Conservation (phyloP, 805 yeast species). For the Teunomyces cretensis region DNA sequence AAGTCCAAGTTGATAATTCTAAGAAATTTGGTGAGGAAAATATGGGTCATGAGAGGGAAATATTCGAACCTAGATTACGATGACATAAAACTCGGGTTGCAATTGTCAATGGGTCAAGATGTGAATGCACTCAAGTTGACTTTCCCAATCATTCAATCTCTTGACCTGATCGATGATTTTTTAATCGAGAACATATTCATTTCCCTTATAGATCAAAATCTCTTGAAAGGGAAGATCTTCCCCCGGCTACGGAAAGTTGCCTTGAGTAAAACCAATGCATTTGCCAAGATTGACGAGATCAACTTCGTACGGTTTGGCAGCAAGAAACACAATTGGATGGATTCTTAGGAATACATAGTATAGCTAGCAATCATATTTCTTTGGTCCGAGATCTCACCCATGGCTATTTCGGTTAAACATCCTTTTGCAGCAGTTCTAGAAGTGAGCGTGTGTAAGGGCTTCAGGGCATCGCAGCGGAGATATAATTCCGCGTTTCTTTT, state of each 20-base stretch:
- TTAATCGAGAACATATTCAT: slow-evolving; percentile 51
- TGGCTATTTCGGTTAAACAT: background rate
- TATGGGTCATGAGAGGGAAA: slow-evolving; percentile 26
- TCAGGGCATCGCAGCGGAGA: no score
- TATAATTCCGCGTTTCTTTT: background rate
- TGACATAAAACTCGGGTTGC: slow-evolving; percentile 20
- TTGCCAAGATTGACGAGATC: slow-evolving; percentile 29
- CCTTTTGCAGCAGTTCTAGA: background rate
- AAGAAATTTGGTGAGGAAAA: slow-evolving; percentile 43
- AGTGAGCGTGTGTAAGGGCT: background rate
- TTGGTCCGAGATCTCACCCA: background rate
- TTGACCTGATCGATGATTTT: slow-evolving; percentile 29
- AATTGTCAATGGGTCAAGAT: slow-evolving; percentile 9
- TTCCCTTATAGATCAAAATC: slow-evolving; percentile 52
- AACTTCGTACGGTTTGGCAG: slow-evolving; percentile 16
- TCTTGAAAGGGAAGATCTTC: slow-evolving; percentile 52
- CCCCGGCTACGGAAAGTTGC: slow-evolving; percentile 41
- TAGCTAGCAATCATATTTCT: no score
- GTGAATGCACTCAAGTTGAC: background rate
- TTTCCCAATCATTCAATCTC: slow-evolving; percentile 6
- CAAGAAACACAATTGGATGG: slow-evolving; percentile 15
- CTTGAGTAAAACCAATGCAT: slow-evolving; percentile 43
- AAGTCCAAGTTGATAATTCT: slow-evolving; percentile 45
- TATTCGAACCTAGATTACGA: slow-evolving; percentile 32
- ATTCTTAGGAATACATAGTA: background rate